Conservation (phyloP, 2,329 filamentous ascomycete species). For the Dactylonectria estremocensis region DNA sequence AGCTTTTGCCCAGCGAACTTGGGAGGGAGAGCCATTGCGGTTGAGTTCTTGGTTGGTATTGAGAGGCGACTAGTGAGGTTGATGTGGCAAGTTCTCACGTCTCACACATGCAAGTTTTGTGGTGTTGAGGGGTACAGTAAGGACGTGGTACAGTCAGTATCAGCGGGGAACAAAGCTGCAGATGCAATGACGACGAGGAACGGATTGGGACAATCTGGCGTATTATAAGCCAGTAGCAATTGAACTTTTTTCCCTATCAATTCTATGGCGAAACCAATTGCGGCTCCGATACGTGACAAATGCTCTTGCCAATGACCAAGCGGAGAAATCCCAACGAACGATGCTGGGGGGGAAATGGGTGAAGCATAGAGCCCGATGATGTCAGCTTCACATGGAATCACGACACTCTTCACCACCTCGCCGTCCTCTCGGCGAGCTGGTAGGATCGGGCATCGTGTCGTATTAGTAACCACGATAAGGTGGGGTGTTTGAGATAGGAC, state of each 20-base stretch:
- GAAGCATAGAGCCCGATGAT: neutral
- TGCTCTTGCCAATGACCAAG: neutral
- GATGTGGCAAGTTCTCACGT: neutral
- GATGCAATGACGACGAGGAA: neutral
- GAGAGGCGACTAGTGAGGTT: neutral
- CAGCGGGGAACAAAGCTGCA: neutral
- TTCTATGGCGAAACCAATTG: neutral
- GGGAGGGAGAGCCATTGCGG: slow-evolving; percentile 80
- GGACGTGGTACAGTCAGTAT: neutral
- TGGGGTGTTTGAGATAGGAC: neutral
- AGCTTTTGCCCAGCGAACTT: slow-evolving; percentile 84
- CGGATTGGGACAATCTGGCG: neutral
- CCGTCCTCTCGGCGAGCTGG: neutral
- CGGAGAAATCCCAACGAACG: neutral
- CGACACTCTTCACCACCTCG: neutral
- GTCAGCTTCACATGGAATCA: slow-evolving; percentile 1
- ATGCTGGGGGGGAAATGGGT: neutral
- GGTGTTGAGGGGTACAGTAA: neutral
- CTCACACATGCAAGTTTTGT: neutral
- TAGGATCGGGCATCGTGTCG: neutral
- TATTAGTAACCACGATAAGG: neutral
- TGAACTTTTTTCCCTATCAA: neutral
- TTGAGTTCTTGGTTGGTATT: slow-evolving; percentile 6
- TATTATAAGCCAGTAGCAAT: neutral
- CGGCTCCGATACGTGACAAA: neutral